Base-by-base conservation (phyloP, 805 yeast species). In the Kodamaea laetipori region DNA sequence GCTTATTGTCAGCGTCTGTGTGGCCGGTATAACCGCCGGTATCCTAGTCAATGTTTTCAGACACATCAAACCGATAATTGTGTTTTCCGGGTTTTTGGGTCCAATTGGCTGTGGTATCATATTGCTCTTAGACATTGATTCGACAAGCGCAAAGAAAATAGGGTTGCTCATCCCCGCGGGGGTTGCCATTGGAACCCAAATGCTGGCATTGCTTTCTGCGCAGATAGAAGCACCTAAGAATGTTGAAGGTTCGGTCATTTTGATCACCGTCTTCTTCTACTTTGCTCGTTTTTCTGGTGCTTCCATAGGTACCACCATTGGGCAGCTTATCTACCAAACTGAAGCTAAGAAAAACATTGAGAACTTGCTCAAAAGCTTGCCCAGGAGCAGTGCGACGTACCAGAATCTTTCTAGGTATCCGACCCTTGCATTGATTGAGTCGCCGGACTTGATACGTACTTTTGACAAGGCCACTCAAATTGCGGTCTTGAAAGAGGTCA, bases 291-390 rank as follows among this genome's bases (percentile, higher is more conserved):
- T 25, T 4, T 15, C 30, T 10, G 41, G 31, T 6, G 40, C 30
- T 2, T 25, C 45, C 3, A 23, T 41, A 11, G 31, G 32, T 17
- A 15, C 27, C 12, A 19, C 26, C n/a, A 13, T 41, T 10, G 40
- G 27, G 6, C 40, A 41, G 13, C 18, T 36, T 24, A 28, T 36
- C 4, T 41, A 28, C 28, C 38, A 35, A 12, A 41, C 31, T 10
- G 10, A 17, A 4, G 99, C 98, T 73, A 90, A 90, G 75, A 90
- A 88, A 74, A 89, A 88, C 64, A 84, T 88, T 49, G 96, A 90
- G 63, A 80, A 82, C 50, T 65, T 62, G 3, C 11, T 65, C 4
- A 28, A 5, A 2, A 33, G n/a, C 3, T 34, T 60, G 24, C 39
- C 49, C 9, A 4, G 12, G 1, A 38, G 35, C 6, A 51, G 54